phyloP scores from a whole-genome alignment of 2,329 filamentous ascomycete species.

The Venturia carpophila region DNA sequence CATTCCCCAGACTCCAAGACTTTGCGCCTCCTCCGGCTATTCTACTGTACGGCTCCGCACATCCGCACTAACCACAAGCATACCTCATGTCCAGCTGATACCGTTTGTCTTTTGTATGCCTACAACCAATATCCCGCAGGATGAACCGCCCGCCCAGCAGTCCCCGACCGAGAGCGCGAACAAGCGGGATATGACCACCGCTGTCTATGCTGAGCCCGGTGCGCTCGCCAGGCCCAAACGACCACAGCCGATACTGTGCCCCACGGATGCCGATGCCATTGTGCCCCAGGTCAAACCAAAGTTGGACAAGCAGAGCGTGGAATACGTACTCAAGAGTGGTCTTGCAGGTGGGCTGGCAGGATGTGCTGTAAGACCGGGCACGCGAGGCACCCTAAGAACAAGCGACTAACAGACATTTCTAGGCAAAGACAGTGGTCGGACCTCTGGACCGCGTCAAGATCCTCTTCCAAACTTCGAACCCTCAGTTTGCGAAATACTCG shows the following conservation, averaged over 20 bases:
- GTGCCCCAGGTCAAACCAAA: slow-evolving; percentile 35
- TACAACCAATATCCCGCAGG: background rate
- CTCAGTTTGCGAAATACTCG: slow-evolving; percentile 86
- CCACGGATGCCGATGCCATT: slow-evolving; percentile 46
- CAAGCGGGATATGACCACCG: slow-evolving; percentile 8
- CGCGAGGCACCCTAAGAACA: background rate
- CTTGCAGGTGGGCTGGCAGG: slow-evolving; percentile 85
- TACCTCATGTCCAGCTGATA: slow-evolving; percentile 8
- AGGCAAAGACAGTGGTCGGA: slow-evolving; percentile 94
- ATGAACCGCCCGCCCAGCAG: slow-evolving; percentile 10
- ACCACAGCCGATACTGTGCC: slow-evolving; percentile 37
- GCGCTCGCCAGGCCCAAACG: background rate
- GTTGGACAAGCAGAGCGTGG: slow-evolving; percentile 62
- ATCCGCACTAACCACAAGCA: background rate
- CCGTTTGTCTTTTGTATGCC: background rate
- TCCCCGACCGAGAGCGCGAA: background rate
- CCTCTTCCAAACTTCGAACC: slow-evolving; percentile 91
- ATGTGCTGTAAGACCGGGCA: slow-evolving; percentile 64
- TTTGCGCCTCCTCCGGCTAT: background rate
- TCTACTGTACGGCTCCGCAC: background rate
- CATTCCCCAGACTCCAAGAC: background rate
- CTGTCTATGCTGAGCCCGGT: slow-evolving; percentile 6
- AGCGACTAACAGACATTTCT: slow-evolving; percentile 19
- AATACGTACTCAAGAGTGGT: slow-evolving; percentile 77
- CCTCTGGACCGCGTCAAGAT: slow-evolving; percentile 98